phyloP scores from a whole-genome alignment of 2,329 filamentous ascomycete genomes.

The Cercospora sesami region DNA sequence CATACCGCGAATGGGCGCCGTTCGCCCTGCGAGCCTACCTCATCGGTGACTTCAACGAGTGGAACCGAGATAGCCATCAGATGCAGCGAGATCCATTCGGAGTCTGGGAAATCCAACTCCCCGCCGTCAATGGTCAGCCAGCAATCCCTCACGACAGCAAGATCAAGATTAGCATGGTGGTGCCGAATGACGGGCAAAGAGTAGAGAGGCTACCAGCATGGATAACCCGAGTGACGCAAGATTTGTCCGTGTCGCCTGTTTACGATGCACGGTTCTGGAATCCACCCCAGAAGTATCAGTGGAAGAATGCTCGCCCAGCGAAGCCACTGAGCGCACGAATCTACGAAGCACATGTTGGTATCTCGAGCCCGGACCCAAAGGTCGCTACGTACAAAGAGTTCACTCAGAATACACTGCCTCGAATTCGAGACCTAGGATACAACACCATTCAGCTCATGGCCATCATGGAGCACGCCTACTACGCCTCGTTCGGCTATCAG shows the following conservation, averaged over 20 bases:
- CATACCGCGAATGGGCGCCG: constrained; percentile 94
- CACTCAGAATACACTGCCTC: constrained; percentile 83
- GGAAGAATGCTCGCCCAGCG: constrained; percentile 78
- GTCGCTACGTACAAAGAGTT: constrained; percentile 98
- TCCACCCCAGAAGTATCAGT: constrained; percentile 80
- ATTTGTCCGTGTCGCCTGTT: constrained; percentile 80
- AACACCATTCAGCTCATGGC: constrained; percentile 99
- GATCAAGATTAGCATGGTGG: constrained; percentile 83
- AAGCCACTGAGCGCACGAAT: constrained; percentile 86
- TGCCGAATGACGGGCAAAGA: constrained; percentile 70
- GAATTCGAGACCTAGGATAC: constrained; percentile 88
- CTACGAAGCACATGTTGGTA: constrained; percentile 98
- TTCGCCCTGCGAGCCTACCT: constrained; percentile 82
- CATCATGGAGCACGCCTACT: constrained; percentile 99
- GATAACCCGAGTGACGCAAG: constrained; percentile 97
- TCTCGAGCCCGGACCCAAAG: constrained; percentile 84
- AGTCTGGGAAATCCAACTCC: constrained; percentile 79
- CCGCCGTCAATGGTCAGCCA: constrained; percentile 71
- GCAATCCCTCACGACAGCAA: constrained; percentile 92
- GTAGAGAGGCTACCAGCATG: constrained; percentile 89
- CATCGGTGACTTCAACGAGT: constrained; percentile 93
- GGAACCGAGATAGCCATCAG: constrained; percentile 77
- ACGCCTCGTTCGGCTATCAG: constrained; percentile 98
- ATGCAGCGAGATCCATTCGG: constrained; percentile 87
- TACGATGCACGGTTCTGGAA: constrained; percentile 99